Conservation (phyloP, 2,329 filamentous ascomycete species). For the Calycina marina region DNA sequence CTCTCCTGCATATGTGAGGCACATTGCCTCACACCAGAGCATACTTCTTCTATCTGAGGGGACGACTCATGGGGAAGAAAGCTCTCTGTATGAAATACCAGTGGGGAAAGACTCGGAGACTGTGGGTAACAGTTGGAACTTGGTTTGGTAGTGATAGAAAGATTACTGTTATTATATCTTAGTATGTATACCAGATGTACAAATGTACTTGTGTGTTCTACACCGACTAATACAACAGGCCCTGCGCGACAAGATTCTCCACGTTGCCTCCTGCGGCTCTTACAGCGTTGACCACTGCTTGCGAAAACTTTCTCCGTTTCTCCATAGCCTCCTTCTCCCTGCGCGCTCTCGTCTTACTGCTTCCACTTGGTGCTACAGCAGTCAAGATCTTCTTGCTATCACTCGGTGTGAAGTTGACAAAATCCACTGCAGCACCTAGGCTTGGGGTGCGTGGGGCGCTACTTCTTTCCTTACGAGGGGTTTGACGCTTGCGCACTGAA, state of each 20-base stretch:
- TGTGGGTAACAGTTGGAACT: too few species aligned
- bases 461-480: conserved; percentile 6
- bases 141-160: too few species aligned
- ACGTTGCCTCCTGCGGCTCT: conserved; percentile 57
- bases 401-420: conserved; percentile 80
- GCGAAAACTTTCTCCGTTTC: conserved; percentile 51
- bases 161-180: not conserved
- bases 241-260: conserved; percentile 35
- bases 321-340: conserved; percentile 80
- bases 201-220: not conserved
- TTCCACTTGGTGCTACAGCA: conserved; percentile 83
- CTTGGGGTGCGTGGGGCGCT: conserved; percentile 26
- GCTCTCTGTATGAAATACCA: too few species aligned
- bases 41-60: too few species aligned
- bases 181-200: not conserved
- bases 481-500: conserved; percentile 17
- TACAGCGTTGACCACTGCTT: conserved; percentile 54
- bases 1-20: too few species aligned
- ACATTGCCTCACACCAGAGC: too few species aligned
- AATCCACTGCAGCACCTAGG: conserved; percentile 34
- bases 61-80: too few species aligned
- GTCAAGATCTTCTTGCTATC: conserved; percentile 70
- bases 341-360: conserved; percentile 85
- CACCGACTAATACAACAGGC: conserved; percentile 23
- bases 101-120: too few species aligned